These are phyloP conservation scores for Fusarium sp. DNA, from an alignment of 2,329 filamentous ascomycete species.

Conservation along the genomic window DNA sequence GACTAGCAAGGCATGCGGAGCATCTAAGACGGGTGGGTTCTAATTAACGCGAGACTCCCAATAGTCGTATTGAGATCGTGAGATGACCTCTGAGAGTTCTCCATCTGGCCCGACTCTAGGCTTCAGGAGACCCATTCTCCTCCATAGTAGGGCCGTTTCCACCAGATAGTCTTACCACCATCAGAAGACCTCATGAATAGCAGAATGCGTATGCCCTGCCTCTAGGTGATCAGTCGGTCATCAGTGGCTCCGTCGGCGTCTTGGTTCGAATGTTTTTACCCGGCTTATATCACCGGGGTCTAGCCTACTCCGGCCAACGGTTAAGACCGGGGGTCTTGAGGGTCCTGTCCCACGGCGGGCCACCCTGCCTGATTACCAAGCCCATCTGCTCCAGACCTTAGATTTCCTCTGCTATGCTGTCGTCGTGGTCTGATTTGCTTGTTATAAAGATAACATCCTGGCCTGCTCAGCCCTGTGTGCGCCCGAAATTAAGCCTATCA, in stretches of 20 bases:
- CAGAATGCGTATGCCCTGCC: neutral
- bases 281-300: neutral
- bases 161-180: conserved; percentile 4
- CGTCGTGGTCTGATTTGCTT: conserved; percentile 15
- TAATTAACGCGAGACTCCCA: neutral
- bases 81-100: neutral
- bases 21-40: neutral
- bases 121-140: neutral
- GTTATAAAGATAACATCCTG: neutral
- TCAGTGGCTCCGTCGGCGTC: neutral
- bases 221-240: neutral
- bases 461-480: neutral
- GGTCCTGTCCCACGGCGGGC: neutral
- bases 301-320: neutral
- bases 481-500: conserved; percentile 3
- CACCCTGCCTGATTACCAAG: conserved; percentile 6
- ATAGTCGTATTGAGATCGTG: neutral
- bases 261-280: conserved; percentile 7
- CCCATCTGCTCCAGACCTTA: neutral
- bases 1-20: neutral
- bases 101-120: neutral
- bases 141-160: neutral
- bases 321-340: neutral
- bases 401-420: neutral
- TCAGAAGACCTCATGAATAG: neutral